Evolutionary conservation across 768 basidiomycete genomes (phyloP).

Genomic region (Xanthoconium purpureum): DNA sequence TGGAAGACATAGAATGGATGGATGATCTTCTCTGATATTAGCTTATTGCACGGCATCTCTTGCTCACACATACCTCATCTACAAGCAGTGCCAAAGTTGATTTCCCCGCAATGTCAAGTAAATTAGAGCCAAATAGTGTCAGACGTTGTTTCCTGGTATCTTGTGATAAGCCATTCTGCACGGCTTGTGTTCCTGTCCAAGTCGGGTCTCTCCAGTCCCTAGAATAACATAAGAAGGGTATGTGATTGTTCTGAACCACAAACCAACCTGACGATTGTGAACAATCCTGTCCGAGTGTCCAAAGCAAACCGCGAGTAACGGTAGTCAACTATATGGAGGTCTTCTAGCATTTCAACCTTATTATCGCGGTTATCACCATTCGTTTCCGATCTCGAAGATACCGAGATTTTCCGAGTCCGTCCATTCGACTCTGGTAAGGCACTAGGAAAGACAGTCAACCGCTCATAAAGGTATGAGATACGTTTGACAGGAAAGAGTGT

Average conservation of each 20-base stretch:
- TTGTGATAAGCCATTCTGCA: constrained; percentile 62
- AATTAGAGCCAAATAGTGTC: constrained; percentile 77
- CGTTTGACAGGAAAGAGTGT: constrained; percentile 68
- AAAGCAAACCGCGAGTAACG: constrained; percentile 89
- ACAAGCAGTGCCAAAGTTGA: constrained; percentile 72
- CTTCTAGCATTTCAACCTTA: constrained; percentile 40
- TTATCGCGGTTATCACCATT: constrained; percentile 32
- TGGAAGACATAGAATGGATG: constrained; percentile 99
- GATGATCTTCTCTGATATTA: constrained; percentile 55
- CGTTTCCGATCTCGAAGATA: constrained; percentile 28
- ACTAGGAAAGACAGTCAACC: constrained; percentile 75
- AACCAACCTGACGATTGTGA: constrained; percentile 73
- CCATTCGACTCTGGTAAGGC: constrained; percentile 31
- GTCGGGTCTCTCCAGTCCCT: constrained; percentile 90
- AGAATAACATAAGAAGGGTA: constrained; percentile 5
- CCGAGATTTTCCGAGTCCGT: constrained; percentile 16
- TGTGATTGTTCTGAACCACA: neutral
- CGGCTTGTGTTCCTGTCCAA: constrained; percentile 60
- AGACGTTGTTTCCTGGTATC: constrained; percentile 59
- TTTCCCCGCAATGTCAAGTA: constrained; percentile 89
- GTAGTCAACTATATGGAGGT: constrained; percentile 78
- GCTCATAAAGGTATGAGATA: constrained; percentile 70
- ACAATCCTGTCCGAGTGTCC: constrained; percentile 80
- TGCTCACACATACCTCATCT: constrained; percentile 68
- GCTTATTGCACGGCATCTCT: neutral